phyloP scores from a whole-genome alignment of 768 basidiomycete species.

The Suillus subluteus region DNA sequence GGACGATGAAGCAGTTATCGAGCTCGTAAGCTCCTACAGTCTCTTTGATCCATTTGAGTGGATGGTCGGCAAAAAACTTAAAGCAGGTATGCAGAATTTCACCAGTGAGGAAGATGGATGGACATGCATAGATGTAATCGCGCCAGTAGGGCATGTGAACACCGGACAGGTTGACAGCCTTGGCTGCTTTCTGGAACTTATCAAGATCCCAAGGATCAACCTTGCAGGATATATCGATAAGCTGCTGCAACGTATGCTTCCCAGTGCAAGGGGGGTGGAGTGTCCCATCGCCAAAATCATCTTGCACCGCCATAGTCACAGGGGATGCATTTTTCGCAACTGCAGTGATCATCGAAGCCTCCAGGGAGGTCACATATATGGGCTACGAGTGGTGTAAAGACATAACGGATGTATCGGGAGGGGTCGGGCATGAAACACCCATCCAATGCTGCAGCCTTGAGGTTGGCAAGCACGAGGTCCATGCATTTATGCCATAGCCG shows the following conservation, averaged over 20 bases:
- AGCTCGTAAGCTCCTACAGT: conserved; percentile 35
- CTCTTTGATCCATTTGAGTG: conserved; percentile 40
- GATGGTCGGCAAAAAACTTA: conserved; percentile 33
- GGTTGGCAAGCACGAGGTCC: conserved; percentile 30
- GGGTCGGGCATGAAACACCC: conserved; percentile 34
- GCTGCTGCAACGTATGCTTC: neutral
- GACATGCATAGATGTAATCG: conserved; percentile 38
- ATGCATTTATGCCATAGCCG: conserved; percentile 35
- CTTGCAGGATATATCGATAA: neutral
- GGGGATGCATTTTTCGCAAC: conserved; percentile 14
- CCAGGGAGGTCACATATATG: neutral
- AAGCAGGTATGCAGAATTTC: conserved; percentile 43
- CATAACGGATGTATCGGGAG: neutral
- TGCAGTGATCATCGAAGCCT: conserved; percentile 8
- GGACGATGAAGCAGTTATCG: conserved; percentile 37
- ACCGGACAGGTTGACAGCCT: conserved; percentile 12
- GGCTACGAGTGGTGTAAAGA: neutral
- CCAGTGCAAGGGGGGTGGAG: conserved; percentile 4
- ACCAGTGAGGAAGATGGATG: conserved; percentile 37
- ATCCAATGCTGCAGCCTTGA: conserved; percentile 31
- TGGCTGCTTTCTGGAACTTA: conserved; percentile 13
- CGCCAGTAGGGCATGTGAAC: conserved; percentile 37
- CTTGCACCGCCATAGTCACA: conserved; percentile 11
- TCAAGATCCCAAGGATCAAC: conserved; percentile 29
- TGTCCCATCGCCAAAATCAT: conserved; percentile 13